Percentiles rank a stretch among this genome's conserved stretches.
phyloP scores from a whole-genome alignment of 2,329 filamentous ascomycete genomes.

The Pseudogymnoascus sp. region DNA sequence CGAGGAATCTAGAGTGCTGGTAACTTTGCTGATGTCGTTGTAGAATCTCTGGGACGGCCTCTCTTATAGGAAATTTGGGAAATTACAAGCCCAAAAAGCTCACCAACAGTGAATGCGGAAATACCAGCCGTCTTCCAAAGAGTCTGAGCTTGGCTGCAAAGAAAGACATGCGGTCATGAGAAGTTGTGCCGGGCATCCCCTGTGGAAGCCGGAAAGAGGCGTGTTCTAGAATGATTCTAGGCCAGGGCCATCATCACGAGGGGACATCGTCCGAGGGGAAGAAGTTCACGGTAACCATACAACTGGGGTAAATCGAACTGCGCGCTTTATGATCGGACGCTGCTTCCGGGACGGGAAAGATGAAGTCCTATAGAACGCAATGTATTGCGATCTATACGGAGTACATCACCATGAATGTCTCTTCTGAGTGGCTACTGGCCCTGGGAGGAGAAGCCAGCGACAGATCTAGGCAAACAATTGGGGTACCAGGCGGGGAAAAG shows the following conservation, averaged over 20 bases:
- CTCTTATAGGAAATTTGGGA: neutral
- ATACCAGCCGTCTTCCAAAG: slow-evolving; percentile 1
- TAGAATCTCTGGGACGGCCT: neutral
- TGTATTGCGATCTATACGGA: neutral
- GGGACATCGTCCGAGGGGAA: neutral
- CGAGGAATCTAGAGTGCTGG: slow-evolving; percentile 10
- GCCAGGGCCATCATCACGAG: neutral
- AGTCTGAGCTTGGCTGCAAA: neutral
- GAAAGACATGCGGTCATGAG: slow-evolving; percentile 31
- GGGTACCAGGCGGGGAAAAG: neutral
- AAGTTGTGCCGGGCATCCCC: neutral
- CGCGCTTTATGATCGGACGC: neutral
- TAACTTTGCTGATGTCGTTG: neutral
- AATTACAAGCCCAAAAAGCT: neutral
- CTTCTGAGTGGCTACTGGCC: neutral
- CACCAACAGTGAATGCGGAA: neutral
- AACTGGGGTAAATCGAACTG: neutral
- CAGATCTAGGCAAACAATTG: neutral
- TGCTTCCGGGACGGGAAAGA: neutral
- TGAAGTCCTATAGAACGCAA: neutral
- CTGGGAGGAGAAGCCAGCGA: neutral
- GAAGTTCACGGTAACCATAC: neutral
- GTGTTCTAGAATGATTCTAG: neutral
- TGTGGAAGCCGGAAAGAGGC: neutral
- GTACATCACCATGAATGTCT: neutral